Evolutionary conservation across 1,139 yeast genomes (phyloP), one percentile per base, ranked within the genome.

Genomic region (Blastobotrys malaysiensis): DNA sequence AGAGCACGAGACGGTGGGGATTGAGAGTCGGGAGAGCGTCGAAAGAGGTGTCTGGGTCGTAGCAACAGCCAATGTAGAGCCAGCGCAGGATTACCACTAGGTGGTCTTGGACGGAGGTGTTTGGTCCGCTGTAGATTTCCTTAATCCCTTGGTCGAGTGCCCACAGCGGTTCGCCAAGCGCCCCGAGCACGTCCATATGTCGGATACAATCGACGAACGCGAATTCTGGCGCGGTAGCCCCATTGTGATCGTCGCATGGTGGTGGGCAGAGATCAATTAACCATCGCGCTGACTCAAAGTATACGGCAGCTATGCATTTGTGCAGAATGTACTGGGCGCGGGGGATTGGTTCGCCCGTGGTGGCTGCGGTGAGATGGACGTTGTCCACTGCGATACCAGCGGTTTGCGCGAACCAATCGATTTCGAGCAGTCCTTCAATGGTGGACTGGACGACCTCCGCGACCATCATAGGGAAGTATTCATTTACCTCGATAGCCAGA

Each of bases 41-140:
- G n/a, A 22, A 11, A 2, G 27, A 13, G 14, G 47, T 39, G 18
- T 50, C 49, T 2, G 52, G 52, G 46, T 50, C 52, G 18, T 26
- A 18, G 18, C 45, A 36, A 11, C 49, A 44, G 7, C 43, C 52
- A 6, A 43, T 24, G 18, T 50, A 50, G 16, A 50, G 19, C 52
- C 52, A 50, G 16, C 49, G 45, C 18, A 50, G 11, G 4, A 50
- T 31, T 3, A 31, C 16, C 5, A 7, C 16, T 3, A n/a, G 14
- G 14, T 31, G 39, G 39, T 31, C 39, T 31, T 31, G 39, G 5
- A 31, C 39, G 39, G 39, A 31, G 39, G n/a, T 31, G 39, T 31
- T 31, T 31, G 39, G 16, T n/a, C 39, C 39, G 39, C 39, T 31
- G 39, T 31, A 31, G 6, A 31, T 31, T 16, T 31, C 39, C 39